Evolutionary conservation across 2,329 filamentous ascomycete species (phyloP).

Genomic region (Cladosporium sp.): DNA sequence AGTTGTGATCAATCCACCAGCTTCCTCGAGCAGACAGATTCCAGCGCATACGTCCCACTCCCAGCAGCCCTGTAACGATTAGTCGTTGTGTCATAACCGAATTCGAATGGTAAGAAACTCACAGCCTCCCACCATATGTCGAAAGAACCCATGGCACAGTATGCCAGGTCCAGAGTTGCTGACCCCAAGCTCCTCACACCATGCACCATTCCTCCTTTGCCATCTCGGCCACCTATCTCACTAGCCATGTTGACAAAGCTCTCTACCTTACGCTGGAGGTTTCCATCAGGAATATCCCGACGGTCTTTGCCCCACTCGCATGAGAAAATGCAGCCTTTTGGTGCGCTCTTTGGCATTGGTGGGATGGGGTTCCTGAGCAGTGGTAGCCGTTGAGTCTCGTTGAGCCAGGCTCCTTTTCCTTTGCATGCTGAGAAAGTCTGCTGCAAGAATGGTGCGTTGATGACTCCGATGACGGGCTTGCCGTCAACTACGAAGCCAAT

Average conservation of each 20-base stretch:
- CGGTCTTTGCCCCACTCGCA: slow-evolving; percentile 83
- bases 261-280: slow-evolving; percentile 70
- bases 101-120: slow-evolving; percentile 12
- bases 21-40: slow-evolving; percentile 71
- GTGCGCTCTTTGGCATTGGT: slow-evolving; percentile 64
- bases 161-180: slow-evolving; percentile 73
- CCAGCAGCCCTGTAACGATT: slow-evolving; percentile 58
- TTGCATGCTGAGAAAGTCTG: slow-evolving; percentile 69
- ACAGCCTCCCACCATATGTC: slow-evolving; percentile 80
- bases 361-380: slow-evolving; percentile 64
- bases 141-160: slow-evolving; percentile 70
- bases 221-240: slow-evolving; percentile 62
- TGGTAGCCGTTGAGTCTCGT: slow-evolving; percentile 64
- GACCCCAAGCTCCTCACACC: slow-evolving; percentile 72
- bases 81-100: slow-evolving; percentile 16
- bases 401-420: slow-evolving; percentile 69
- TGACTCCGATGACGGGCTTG: slow-evolving; percentile 67
- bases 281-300: slow-evolving; percentile 65
- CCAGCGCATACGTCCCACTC: slow-evolving; percentile 82
- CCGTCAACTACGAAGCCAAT: slow-evolving; percentile 67
- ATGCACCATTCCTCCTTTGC: slow-evolving; percentile 77
- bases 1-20: slow-evolving; percentile 72
- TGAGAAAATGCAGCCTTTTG: slow-evolving; percentile 69
- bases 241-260: slow-evolving; percentile 75
- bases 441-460: slow-evolving; percentile 70